Evolutionary conservation across 2,329 filamentous ascomycete species (phyloP), one percentile per base, ranked within the genome.

Genomic region (Xylaria sp.): DNA sequence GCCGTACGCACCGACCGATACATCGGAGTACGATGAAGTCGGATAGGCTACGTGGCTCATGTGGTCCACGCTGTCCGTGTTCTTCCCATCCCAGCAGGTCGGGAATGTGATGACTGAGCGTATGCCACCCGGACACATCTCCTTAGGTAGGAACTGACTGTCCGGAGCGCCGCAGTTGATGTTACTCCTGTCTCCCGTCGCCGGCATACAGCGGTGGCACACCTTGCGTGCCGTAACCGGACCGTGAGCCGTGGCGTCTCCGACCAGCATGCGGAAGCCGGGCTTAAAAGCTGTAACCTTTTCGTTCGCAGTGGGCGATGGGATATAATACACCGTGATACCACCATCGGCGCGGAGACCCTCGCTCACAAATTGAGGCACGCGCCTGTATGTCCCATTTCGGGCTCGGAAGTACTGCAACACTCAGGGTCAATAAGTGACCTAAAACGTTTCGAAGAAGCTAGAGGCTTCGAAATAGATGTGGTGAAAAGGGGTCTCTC

Each of bases 21-120:
- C 51, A n/a, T 55, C 74, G 4, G 69, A 74, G 27, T 70, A 71
- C 2, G 68, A 66, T 9, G 13, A 70, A 69, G 10, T 73, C 5
- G 85, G 85, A 63, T 87, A 87, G 11, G 80, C 78, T 67, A 87
- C 80, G 69, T 88, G 86, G 44, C 76, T 82, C 67, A 79, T 81
- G 71, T 86, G 84, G 71, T 86, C 80, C 0, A 77, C 51, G 11
- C 80, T 79, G 65, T 86, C 84, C 38, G 81, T 69, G 67, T 85
- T 80, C 47, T 78, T 77, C 9, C 85, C 85, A 61, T 87, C 80
- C 85, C 86, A 87, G 76, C 85, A 87, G 9, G 81, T 82, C 1
- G 85, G 85, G 73, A 87, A 87, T 68, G 83, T 84, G 51, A 87
- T 79, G 67, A 86, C 83, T 15, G 81, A 80, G 36, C 84, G 82